These are phyloP conservation scores for Didymella arachidicola DNA, from an alignment of 2,329 filamentous ascomycete species.

Conservation along the genomic window DNA sequence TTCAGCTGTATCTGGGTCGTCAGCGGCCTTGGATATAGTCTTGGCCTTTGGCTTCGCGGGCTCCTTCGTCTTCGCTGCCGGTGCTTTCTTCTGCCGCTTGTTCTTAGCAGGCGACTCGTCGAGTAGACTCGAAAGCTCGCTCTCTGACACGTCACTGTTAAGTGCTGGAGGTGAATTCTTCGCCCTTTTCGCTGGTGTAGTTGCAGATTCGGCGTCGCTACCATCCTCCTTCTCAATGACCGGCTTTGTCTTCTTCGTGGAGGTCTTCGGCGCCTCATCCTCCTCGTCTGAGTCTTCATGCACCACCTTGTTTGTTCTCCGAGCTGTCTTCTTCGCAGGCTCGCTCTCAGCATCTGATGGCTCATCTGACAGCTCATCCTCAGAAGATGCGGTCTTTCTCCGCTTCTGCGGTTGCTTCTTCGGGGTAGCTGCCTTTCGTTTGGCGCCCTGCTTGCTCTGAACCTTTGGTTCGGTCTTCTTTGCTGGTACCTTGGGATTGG, in stretches of 20 bases:
- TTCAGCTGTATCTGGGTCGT: conserved; percentile 73
- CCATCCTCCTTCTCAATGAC: conserved; percentile 26
- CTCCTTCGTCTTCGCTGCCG: conserved; percentile 36
- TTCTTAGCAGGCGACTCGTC: conserved; percentile 74
- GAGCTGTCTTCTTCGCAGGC: conserved; percentile 34
- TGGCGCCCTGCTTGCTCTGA: conserved; percentile 40
- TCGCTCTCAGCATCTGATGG: conserved; percentile 40
- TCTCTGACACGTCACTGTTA: conserved; percentile 57
- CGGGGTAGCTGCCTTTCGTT: conserved; percentile 40
- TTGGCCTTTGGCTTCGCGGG: conserved; percentile 48
- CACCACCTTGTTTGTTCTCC: conserved; percentile 38
- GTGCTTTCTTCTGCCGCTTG: conserved; percentile 55
- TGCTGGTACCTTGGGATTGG: conserved; percentile 5
- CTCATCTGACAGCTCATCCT: conserved; percentile 42
- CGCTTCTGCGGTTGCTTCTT: conserved; percentile 45
- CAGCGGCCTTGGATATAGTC: conserved; percentile 50
- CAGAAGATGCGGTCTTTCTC: conserved; percentile 39
- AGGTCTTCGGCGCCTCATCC: conserved; percentile 23
- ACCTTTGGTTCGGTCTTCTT: conserved; percentile 28
- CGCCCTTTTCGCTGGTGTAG: conserved; percentile 21
- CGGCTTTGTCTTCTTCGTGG: conserved; percentile 22
- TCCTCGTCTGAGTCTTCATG: conserved; percentile 43
- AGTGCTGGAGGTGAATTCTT: conserved; percentile 22
- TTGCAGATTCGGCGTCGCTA: conserved; percentile 23
- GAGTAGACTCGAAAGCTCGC: conserved; percentile 76